phyloP scores from a whole-genome alignment of 2,329 filamentous ascomycete genomes.

The Dendrostoma leiphaemia region DNA sequence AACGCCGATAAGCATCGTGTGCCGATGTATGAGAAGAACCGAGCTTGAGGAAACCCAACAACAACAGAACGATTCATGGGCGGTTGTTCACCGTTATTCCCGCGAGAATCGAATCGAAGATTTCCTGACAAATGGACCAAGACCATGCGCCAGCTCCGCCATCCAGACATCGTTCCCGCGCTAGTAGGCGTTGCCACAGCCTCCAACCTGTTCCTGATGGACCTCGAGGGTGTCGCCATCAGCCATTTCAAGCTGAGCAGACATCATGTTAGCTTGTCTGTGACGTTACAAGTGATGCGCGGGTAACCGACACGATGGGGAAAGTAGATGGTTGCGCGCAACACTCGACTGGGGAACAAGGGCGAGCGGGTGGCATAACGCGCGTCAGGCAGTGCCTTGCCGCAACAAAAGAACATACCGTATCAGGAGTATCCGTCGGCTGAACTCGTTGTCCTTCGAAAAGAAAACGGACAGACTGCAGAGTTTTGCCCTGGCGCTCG shows the following conservation, averaged over 20 bases:
- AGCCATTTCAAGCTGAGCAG: constrained; percentile 89
- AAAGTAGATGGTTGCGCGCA: background rate
- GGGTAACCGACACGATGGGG: background rate
- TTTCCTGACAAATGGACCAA: too few relatives aligned
- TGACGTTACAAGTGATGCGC: constrained; percentile 21
- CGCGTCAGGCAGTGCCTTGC: too few relatives aligned
- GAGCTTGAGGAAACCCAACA: background rate
- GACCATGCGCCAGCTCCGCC: too few relatives aligned
- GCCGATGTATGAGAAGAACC: background rate
- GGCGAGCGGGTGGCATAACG: too few relatives aligned
- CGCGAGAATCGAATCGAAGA: too few relatives aligned
- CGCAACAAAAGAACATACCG: constrained; percentile 57
- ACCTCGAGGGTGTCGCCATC: constrained; percentile 97
- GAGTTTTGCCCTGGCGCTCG: constrained; percentile 87
- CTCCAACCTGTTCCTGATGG: constrained; percentile 96
- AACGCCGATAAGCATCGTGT: background rate
- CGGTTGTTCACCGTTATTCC: too few relatives aligned
- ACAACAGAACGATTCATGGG: too few relatives aligned
- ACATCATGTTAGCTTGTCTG: constrained; percentile 9
- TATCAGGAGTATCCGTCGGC: constrained; percentile 84
- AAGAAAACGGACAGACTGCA: constrained; percentile 83
- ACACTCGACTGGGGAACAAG: too few relatives aligned
- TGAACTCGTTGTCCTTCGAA: constrained; percentile 96
- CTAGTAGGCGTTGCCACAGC: constrained; percentile 36
- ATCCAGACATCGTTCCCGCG: background rate